phyloP scores from a whole-genome alignment of 2,329 filamentous ascomycete species.

The Pyrenochaeta sp. region DNA sequence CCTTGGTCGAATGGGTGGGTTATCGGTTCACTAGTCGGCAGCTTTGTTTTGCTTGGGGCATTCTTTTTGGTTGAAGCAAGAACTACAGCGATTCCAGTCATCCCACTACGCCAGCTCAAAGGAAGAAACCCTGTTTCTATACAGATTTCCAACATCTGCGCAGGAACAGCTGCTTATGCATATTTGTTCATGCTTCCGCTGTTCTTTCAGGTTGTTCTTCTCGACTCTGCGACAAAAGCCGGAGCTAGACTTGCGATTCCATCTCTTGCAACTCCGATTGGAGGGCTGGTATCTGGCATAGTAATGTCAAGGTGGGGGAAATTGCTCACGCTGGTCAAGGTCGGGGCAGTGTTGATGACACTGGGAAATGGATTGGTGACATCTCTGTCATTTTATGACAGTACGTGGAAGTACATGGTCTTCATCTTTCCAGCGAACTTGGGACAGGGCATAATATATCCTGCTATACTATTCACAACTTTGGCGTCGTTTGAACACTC shows the following conservation, averaged over 20 bases:
- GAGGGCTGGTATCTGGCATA: constrained; percentile 54
- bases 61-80: constrained; percentile 46
- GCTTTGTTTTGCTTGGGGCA: background rate
- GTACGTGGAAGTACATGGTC: constrained; percentile 54
- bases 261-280: constrained; percentile 55
- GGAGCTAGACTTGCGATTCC: constrained; percentile 55
- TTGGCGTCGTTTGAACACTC: constrained; percentile 68
- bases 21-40: background rate
- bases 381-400: constrained; percentile 51
- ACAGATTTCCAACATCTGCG: constrained; percentile 66
- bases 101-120: constrained; percentile 60
- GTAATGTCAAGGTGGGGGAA: constrained; percentile 59
- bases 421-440: constrained; percentile 57
- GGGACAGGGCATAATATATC: constrained; percentile 57
- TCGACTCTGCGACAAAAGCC: constrained; percentile 58
- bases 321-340: constrained; percentile 50
- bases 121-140: constrained; percentile 63
- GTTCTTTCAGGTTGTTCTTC: constrained; percentile 72
- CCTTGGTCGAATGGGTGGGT: constrained; percentile 55
- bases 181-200: constrained; percentile 58
- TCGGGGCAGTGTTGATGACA: constrained; percentile 53
- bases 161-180: constrained; percentile 68
- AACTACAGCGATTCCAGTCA: constrained; percentile 54
- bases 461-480: constrained; percentile 65
- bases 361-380: constrained; percentile 53